A percentile compares a stretch with the other conserved stretches of the same genome.
Conservation (phyloP, 495 filamentous ascomycete species). For the Cairneyella variabilis region DNA sequence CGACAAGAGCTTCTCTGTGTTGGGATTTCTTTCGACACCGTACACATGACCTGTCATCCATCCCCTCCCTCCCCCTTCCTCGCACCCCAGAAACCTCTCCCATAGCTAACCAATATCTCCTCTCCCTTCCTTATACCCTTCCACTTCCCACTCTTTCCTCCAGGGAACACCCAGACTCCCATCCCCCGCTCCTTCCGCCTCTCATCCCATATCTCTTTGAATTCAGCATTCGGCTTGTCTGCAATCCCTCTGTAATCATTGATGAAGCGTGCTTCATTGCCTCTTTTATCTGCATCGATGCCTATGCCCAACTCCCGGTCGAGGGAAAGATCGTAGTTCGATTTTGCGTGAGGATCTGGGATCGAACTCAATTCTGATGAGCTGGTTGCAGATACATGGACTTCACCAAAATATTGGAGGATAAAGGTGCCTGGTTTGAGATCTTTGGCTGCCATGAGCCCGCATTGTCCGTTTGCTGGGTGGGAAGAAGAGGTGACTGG, state of each 20-base stretch:
- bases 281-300: conserved; percentile 56
- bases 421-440: conserved; percentile 56
- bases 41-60: too few relatives aligned
- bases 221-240: conserved; percentile 42
- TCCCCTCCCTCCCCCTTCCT: too few relatives aligned
- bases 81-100: conserved; percentile 61
- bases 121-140: conserved; percentile 51
- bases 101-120: conserved; percentile 65
- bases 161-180: conserved; percentile 57
- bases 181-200: conserved; percentile 46
- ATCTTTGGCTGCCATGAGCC: conserved; percentile 58
- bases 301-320: conserved; percentile 54
- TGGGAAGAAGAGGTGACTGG: conserved; percentile 50
- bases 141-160: conserved; percentile 39
- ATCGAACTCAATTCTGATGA: conserved; percentile 18
- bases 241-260: conserved; percentile 71
- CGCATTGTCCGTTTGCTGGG: conserved; percentile 60
- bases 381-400: conserved; percentile 9
- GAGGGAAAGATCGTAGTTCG: conserved; percentile 66
- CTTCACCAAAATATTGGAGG: conserved; percentile 59
- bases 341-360: conserved; percentile 36
- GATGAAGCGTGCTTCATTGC: conserved; percentile 69
- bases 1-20: too few relatives aligned
- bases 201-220: conserved; percentile 49
- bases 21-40: too few relatives aligned